Percentiles rank a stretch among this genome's conserved stretches.
Conservation (phyloP, 1,139 yeast species). For the Yamadazyma trypodendri region DNA sequence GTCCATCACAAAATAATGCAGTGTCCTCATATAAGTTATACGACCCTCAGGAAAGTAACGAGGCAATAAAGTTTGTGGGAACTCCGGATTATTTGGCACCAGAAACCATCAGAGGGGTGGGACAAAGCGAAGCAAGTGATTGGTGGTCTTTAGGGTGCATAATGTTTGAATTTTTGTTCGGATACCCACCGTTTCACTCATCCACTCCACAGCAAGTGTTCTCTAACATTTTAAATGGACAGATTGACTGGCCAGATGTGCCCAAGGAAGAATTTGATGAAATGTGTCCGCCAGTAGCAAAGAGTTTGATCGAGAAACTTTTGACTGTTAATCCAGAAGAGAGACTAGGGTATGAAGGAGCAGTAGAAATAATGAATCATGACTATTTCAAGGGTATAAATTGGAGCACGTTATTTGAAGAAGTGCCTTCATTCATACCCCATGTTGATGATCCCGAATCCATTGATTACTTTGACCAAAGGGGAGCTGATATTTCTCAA, state of each 20-base stretch:
- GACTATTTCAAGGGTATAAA: slow-evolving; percentile 69
- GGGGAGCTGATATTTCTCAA: slow-evolving; percentile 77
- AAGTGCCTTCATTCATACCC: slow-evolving; percentile 85
- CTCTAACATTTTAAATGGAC: slow-evolving; percentile 69
- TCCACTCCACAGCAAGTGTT: slow-evolving; percentile 78
- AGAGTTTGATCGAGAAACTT: slow-evolving; percentile 65
- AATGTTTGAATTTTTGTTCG: slow-evolving; percentile 85
- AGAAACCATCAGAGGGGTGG: slow-evolving; percentile 83
- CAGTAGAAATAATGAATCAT: slow-evolving; percentile 73
- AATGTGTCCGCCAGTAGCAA: slow-evolving; percentile 65
- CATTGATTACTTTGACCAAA: slow-evolving; percentile 85
- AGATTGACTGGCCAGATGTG: slow-evolving; percentile 81
- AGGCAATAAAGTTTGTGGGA: slow-evolving; percentile 70
- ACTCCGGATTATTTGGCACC: slow-evolving; percentile 99
- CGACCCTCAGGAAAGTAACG: slow-evolving; percentile 58
- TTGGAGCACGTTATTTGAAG: slow-evolving; percentile 75
- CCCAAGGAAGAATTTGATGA: slow-evolving; percentile 51
- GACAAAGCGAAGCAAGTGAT: slow-evolving; percentile 85
- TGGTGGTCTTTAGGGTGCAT: slow-evolving; percentile 99
- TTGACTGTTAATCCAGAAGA: slow-evolving; percentile 60
- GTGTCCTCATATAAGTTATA: slow-evolving; percentile 59
- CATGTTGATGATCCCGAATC: slow-evolving; percentile 75
- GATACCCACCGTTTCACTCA: slow-evolving; percentile 94
- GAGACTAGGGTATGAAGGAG: slow-evolving; percentile 76
- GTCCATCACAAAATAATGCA: slow-evolving; percentile 24